Evolutionary conservation across 805 yeast genomes (phyloP).

Genomic region (Saccharomycopsis vini): DNA sequence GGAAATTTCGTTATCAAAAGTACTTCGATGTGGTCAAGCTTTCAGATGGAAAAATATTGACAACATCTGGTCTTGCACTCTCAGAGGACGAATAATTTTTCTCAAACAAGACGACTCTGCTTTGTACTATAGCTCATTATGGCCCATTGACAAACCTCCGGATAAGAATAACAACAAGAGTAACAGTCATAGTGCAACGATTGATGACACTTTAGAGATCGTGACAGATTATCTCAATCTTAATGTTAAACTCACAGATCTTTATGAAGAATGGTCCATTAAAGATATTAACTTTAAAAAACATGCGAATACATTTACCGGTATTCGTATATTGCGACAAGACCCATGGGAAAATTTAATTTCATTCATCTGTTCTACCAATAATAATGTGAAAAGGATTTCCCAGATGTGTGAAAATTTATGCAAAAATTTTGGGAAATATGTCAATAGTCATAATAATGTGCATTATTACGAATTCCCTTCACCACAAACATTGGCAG

Average conservation of each 20-base stretch:
- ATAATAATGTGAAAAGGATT: slow-evolving; percentile 88
- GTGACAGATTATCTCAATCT: slow-evolving; percentile 66
- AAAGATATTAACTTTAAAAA: slow-evolving; percentile 43
- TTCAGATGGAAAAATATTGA: slow-evolving; percentile 65
- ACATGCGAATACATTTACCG: slow-evolving; percentile 37
- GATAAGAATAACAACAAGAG: slow-evolving; percentile 15
- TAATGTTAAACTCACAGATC: slow-evolving; percentile 39
- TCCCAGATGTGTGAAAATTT: slow-evolving; percentile 84
- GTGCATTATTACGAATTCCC: slow-evolving; percentile 68
- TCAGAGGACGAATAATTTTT: slow-evolving; percentile 51
- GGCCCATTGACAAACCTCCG: slow-evolving; percentile 17
- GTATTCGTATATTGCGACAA: slow-evolving; percentile 79
- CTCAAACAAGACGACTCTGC: slow-evolving; percentile 47
- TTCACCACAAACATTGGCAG: slow-evolving; percentile 41
- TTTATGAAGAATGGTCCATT: slow-evolving; percentile 55
- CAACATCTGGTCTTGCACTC: slow-evolving; percentile 57
- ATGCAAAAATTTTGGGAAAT: slow-evolving; percentile 61
- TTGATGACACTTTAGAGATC: slow-evolving; percentile 33
- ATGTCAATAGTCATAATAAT: slow-evolving; percentile 45
- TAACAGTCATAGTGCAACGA: no score
- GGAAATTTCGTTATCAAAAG: slow-evolving; percentile 55
- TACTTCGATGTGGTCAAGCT: slow-evolving; percentile 78
- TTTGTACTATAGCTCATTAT: slow-evolving; percentile 45
- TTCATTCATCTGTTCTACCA: slow-evolving; percentile 90
- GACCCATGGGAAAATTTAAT: slow-evolving; percentile 96